phyloP scores from a whole-genome alignment of 2,329 filamentous ascomycete species.

The Acarospora socialis region DNA sequence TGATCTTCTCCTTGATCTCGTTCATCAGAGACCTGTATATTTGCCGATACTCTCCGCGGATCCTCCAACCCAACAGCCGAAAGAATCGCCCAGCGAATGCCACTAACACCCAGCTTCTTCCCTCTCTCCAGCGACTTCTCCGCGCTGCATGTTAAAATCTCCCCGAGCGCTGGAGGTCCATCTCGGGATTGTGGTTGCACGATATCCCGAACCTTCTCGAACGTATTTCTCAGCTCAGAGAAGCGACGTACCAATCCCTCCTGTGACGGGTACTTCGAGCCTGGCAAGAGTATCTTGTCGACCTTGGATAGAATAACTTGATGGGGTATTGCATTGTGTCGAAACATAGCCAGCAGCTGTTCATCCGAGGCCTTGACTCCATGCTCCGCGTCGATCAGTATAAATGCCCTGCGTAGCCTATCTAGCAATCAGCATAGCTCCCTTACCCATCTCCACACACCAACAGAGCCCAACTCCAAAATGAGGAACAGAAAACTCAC shows the following conservation, averaged over 20 bases:
- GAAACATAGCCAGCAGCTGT: conserved; percentile 42
- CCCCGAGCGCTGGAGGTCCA: conserved; percentile 32
- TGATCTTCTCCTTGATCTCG: conserved; percentile 4
- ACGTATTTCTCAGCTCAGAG: conserved; percentile 25
- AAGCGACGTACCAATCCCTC: conserved; percentile 21
- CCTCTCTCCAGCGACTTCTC: conserved; percentile 33
- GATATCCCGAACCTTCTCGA: conserved; percentile 25
- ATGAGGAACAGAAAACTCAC: conserved; percentile 20
- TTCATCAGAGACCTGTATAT: not conserved
- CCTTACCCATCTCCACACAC: not conserved
- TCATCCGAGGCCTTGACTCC: conserved; percentile 49
- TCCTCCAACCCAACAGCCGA: conserved; percentile 44
- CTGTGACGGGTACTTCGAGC: conserved; percentile 15
- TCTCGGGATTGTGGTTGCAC: conserved; percentile 27
- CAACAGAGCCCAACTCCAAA: conserved; percentile 1
- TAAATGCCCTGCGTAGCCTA: conserved; percentile 45
- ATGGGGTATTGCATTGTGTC: conserved; percentile 42
- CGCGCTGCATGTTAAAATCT: conserved; percentile 46
- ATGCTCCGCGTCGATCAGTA: conserved; percentile 50
- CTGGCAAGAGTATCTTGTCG: conserved; percentile 38
- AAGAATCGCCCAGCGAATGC: conserved; percentile 50
- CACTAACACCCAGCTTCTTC: conserved; percentile 43
- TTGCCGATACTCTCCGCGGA: conserved; percentile 1
- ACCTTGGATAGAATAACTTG: conserved; percentile 55
- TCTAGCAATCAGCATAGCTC: conserved; percentile 2